Base-by-base conservation (phyloP, 306 rosid species). In the Prunus mume region DNA sequence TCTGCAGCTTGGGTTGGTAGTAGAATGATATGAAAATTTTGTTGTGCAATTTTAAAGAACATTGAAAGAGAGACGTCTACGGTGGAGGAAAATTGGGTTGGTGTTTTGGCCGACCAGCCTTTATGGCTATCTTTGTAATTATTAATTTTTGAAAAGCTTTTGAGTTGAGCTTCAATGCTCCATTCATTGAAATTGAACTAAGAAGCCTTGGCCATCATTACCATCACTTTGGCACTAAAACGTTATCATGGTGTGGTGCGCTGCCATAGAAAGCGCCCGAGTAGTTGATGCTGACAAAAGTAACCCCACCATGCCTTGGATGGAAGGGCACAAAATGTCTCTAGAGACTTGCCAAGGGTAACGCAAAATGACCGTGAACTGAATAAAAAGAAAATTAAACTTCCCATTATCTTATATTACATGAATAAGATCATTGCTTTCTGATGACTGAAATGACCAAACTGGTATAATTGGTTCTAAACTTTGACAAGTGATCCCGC, bases 371-470 rank as follows among this genome's bases (percentile, higher is more conserved):
- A 38, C 43, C 8, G 43, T 38, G 43, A 38, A 38, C 9, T 38
- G 43, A 38, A 38, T 38, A 38, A 38, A 32, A n/a, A 5, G 38
- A 5, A 5, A 68, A 58, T 27, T 64, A 38, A 38, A 38, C 43
- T 1, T 38, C 9, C 43, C 9, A 38, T 38, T 38, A 1, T 34
- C 41, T 34, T 34, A 6, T 38, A 38, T 38, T 38, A 38, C 43
- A 38, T 38, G 43, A 38, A 38, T 6, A 38, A 38, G 43, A 38
- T 38, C 55, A 81, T 4, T n/a, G 34, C 38, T 24, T 79, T 71
- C 68, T 85, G 20, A 85, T 56, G 2, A 94, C 82, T 25, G 97
- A 81, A 77, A 87, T 8, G 25, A 90, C 91, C 78, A 90, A 78
- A 80, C 85, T 90, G 65, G 78, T 62, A 81, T 85, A 85, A 24